phyloP scores from a whole-genome alignment of 495 filamentous ascomycete species.

The Sporormia fimetaria region DNA sequence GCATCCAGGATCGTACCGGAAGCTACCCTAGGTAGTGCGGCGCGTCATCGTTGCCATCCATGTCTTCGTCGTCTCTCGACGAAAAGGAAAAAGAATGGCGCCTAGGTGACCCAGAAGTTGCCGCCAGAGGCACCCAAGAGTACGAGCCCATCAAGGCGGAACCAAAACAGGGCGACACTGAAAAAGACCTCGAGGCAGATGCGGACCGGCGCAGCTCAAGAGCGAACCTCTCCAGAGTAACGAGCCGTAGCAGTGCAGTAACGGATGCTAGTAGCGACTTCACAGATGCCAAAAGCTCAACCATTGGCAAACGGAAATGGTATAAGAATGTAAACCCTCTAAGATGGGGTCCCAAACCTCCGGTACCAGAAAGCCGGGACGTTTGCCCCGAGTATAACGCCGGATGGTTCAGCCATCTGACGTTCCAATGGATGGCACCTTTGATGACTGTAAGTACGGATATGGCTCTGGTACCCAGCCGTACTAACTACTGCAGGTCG shows the following conservation, averaged over 20 bases:
- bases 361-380: constrained; percentile 45
- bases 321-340: constrained; percentile 52
- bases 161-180: constrained; percentile 23
- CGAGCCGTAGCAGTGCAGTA: constrained; percentile 36
- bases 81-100: constrained; percentile 23
- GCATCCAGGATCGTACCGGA: too few relatives aligned
- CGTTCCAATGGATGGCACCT: constrained; percentile 59
- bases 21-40: too few relatives aligned
- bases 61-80: constrained; percentile 13
- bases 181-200: constrained; percentile 24
- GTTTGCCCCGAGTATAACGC: constrained; percentile 49
- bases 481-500: constrained; percentile 38
- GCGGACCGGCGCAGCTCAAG: constrained; percentile 15
- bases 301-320: constrained; percentile 42
- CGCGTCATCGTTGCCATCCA: too few relatives aligned
- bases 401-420: constrained; percentile 46
- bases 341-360: constrained; percentile 46
- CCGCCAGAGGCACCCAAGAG: constrained; percentile 8
- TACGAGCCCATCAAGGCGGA: constrained; percentile 26
- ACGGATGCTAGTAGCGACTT: constrained; percentile 38
- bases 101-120: constrained; percentile 13
- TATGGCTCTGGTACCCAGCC: constrained; percentile 1
- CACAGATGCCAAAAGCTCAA: constrained; percentile 25
- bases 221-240: constrained; percentile 29
- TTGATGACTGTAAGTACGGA: constrained; percentile 54